Evolutionary conservation across 139 green algal genomes (phyloP).

Genomic region (Coccomyxa sp.): DNA sequence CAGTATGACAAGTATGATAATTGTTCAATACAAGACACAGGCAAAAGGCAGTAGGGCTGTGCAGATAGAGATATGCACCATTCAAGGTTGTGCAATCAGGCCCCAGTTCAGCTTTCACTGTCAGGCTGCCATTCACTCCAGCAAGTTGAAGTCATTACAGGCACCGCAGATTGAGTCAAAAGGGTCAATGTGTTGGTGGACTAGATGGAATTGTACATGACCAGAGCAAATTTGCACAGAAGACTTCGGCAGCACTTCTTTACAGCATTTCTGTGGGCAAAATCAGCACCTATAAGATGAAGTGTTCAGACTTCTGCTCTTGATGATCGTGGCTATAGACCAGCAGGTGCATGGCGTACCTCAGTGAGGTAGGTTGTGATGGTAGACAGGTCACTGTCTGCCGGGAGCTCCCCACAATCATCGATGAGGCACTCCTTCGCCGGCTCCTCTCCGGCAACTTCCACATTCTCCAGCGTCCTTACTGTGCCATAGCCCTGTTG

Average conservation of each 20-base stretch:
- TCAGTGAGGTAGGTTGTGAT: neutral
- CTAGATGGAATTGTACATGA: too few relatives aligned
- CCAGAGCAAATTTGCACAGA: neutral
- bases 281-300: neutral
- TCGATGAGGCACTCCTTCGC: conserved; percentile 20
- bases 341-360: neutral
- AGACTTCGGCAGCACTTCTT: neutral
- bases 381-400: neutral
- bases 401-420: conserved; percentile 35
- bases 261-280: neutral
- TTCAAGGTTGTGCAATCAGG: neutral
- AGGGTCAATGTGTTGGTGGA: too few relatives aligned
- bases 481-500: conserved; percentile 43
- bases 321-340: neutral
- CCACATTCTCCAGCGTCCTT: conserved; percentile 38
- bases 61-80: too few relatives aligned
- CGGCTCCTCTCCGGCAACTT: conserved; percentile 31
- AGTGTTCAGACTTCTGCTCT: neutral
- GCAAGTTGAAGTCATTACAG: too few relatives aligned
- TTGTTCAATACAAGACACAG: neutral
- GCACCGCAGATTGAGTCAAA: too few relatives aligned
- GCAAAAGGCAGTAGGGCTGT: neutral
- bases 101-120: too few relatives aligned
- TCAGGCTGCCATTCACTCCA: too few relatives aligned
- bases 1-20: too few relatives aligned